Evolutionary conservation across 192 early-diverging fungal genomes (phyloP), one percentile per base, ranked within the genome.

Genomic region (Coemansia sp.): DNA sequence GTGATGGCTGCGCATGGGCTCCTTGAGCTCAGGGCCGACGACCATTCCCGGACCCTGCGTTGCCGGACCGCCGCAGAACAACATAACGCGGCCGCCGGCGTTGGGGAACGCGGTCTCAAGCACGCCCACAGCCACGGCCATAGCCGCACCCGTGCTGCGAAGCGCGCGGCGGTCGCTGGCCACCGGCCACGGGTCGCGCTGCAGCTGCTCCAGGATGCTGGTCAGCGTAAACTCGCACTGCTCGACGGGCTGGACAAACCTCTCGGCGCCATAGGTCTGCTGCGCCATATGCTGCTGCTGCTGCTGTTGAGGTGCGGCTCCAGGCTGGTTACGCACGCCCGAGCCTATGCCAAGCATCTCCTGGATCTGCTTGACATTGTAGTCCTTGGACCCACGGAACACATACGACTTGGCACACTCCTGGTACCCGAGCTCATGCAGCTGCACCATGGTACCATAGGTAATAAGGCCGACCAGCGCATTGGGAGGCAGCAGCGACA

Each of bases 331-430:
- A 55, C 69, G 74, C 24, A 83, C 50, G 42, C 69, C 64, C 2
- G 75, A 60, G 4, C 78, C 81, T 49, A 99, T 82, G 20, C 95
- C 95, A 32, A 99, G 89, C 94, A 99, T 97, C 50, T 95, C 94
- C 75, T 95, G 93, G 61, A 99, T 90, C 76, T 97, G 95, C 76
- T 95, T 95, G 59, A 87, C 83, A 24, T 85, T 82, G 78, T 98
- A 99, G 49, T 99, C 95, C 82, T 99, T 99, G 65, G 89, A 86
- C 14, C 97, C 97, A 57, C 95, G 88, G 83, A 99, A 99, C 18
- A 99, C 93, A 76, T 93, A 94, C 30, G 94, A 95, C 71, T 99
- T 99, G 55, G 94, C 94, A 65, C 95, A 98, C 35, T 98, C 95
- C 47, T 83, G 83, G 72, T 94, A 94, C 24, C 94, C 97, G 19